Evolutionary conservation across 2,329 filamentous ascomycete species (phyloP).

Genomic region (Tolypocladium cylindrosporum): DNA sequence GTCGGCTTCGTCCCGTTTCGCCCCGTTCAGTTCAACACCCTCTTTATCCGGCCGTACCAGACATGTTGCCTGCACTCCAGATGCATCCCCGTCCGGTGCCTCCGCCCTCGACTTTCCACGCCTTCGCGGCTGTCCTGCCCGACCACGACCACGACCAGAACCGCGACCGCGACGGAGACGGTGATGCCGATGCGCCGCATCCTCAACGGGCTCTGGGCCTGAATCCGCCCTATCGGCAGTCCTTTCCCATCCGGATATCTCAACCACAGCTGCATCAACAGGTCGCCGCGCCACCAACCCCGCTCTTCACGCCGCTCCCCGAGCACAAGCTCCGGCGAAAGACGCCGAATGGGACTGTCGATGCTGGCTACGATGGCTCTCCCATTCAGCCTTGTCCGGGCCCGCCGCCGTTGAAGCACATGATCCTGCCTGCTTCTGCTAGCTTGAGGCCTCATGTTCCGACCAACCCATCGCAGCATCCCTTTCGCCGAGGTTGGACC

Average conservation of each 20-base stretch:
- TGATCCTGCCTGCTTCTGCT: slow-evolving; percentile 55
- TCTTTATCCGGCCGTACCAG: slow-evolving; percentile 7
- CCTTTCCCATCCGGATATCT: slow-evolving; percentile 22
- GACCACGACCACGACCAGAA: slow-evolving; percentile 5
- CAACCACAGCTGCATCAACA: slow-evolving; percentile 15
- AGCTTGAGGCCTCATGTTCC: slow-evolving; percentile 9
- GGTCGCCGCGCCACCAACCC: slow-evolving; percentile 5
- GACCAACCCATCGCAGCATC: slow-evolving; percentile 1
- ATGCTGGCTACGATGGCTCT: slow-evolving; percentile 83
- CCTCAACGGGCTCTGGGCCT: slow-evolving; percentile 18
- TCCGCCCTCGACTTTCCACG: slow-evolving; percentile 28
- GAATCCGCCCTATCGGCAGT: slow-evolving; percentile 12
- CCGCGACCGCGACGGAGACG: background rate
- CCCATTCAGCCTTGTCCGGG: slow-evolving; percentile 62
- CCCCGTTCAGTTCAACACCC: background rate
- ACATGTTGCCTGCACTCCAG: slow-evolving; percentile 42
- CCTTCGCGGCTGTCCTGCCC: slow-evolving; percentile 13
- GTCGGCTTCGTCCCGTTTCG: slow-evolving; percentile 1
- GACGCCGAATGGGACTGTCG: slow-evolving; percentile 86
- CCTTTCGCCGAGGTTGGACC: background rate
- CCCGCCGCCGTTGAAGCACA: slow-evolving; percentile 72
- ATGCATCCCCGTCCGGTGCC: slow-evolving; percentile 41
- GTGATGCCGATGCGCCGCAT: slow-evolving; percentile 4
- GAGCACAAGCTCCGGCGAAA: slow-evolving; percentile 68
- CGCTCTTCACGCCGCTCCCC: slow-evolving; percentile 12